Evolutionary conservation across 2,329 filamentous ascomycete species (phyloP).

Genomic region (Apiospora sp.): DNA sequence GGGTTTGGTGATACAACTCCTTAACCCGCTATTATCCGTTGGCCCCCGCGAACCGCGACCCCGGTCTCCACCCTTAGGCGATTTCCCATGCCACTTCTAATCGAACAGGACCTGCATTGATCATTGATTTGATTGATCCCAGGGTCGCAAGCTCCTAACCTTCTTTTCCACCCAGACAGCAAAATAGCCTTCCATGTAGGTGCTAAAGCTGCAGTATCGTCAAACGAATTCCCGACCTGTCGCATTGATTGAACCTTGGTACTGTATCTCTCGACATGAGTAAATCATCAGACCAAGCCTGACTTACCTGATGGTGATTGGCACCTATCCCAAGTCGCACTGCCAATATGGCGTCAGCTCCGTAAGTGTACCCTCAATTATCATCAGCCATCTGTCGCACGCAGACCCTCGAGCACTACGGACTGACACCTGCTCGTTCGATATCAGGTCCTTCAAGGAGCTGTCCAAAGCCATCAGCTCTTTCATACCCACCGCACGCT

Average conservation of each 20-base stretch:
- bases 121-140: conserved; percentile 1
- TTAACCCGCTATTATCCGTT: conserved; percentile 11
- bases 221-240: conserved; percentile 2
- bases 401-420: background rate
- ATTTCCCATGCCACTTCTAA: conserved; percentile 14
- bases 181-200: conserved; percentile 10
- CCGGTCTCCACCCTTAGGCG: conserved; percentile 4
- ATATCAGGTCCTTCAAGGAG: conserved; percentile 64
- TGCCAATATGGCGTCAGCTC: conserved; percentile 39
- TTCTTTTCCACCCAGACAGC: background rate
- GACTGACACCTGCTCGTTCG: conserved; percentile 6
- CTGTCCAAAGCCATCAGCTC: conserved; percentile 64
- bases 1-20: background rate
- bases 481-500: conserved; percentile 56
- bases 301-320: conserved; percentile 14
- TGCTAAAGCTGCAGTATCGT: conserved; percentile 18
- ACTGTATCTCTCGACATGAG: conserved; percentile 9
- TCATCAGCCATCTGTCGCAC: conserved; percentile 9
- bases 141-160: background rate
- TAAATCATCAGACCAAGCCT: conserved; percentile 16
- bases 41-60: background rate
- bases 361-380: conserved; percentile 35
- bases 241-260: conserved; percentile 10
- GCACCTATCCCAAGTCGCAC: conserved; percentile 7
- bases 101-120: conserved; percentile 17